A percentile compares a stretch with the other conserved stretches of the same genome.
Conservation (phyloP, 1,284 basidiomycete species). For the Neolentinus lepideus region DNA sequence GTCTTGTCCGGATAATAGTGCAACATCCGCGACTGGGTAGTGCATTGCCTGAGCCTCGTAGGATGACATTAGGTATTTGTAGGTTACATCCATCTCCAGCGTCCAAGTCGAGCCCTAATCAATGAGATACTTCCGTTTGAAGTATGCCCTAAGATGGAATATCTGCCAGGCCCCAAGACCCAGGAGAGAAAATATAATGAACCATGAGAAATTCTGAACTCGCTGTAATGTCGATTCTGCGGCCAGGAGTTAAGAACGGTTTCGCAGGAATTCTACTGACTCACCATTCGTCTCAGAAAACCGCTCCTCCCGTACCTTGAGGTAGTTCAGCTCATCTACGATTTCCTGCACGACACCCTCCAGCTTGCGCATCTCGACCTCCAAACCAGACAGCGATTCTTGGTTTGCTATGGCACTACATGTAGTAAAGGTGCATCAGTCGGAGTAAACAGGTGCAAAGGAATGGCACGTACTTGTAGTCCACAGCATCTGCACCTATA, state of each 20-base stretch:
- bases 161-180: conserved; percentile 94
- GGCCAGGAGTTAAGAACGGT: too few relatives aligned
- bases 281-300: conserved; percentile 91
- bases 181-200: conserved; percentile 76
- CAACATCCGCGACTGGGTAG: too few relatives aligned
- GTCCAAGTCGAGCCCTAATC: too few relatives aligned
- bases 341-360: conserved; percentile 94
- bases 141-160: conserved; percentile 87
- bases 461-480: conserved; percentile 79
- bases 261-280: conserved; percentile 22
- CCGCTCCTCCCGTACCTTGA: conserved; percentile 83
- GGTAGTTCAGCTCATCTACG: conserved; percentile 89
- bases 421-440: conserved; percentile 1
- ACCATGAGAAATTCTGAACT: conserved; percentile 90
- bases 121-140: conserved; percentile 96
- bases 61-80: too few relatives aligned
- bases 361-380: conserved; percentile 97
- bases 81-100: too few relatives aligned
- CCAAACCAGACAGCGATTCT: conserved; percentile 91
- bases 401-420: conserved; percentile 94
- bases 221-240: conserved; percentile 87
- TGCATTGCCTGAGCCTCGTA: too few relatives aligned
- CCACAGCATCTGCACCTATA: conserved; percentile 96
- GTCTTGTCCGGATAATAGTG: too few relatives aligned
- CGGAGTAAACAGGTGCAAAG: neutral